Evolutionary conservation across 768 basidiomycete species (phyloP).

Genomic region (Lentinula sp.): DNA sequence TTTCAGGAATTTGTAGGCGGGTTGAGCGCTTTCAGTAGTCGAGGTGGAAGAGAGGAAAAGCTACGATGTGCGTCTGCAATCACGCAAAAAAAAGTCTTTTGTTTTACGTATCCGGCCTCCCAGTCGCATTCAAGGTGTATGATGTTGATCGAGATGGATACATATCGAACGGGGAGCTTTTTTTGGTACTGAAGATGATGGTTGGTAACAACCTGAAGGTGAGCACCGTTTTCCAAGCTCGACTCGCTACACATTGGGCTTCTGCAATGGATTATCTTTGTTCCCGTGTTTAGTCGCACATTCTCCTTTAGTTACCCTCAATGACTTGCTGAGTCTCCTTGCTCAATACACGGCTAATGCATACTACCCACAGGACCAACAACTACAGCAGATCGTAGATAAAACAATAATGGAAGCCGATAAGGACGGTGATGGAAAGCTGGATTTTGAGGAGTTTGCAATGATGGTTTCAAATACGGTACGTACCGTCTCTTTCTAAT

Average conservation of each 20-base stretch:
- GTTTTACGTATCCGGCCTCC: constrained; percentile 1
- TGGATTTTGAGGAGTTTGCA: constrained; percentile 96
- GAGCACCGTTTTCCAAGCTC: constrained; percentile 4
- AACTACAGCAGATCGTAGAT: constrained; percentile 98
- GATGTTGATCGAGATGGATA: constrained; percentile 97
- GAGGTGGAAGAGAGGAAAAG: constrained; percentile 96
- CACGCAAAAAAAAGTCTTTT: background rate
- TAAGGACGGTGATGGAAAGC: constrained; percentile 94
- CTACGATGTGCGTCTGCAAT: constrained; percentile 66
- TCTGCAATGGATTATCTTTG: background rate
- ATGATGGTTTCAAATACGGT: constrained; percentile 97
- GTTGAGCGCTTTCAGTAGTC: constrained; percentile 93
- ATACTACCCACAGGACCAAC: constrained; percentile 66
- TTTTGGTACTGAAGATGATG: constrained; percentile 99
- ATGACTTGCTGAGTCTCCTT: background rate
- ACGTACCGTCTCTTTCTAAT: constrained; percentile 17
- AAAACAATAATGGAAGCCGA: constrained; percentile 99
- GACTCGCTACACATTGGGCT: background rate
- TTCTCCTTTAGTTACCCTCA: background rate
- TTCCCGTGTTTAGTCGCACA: too few species aligned
- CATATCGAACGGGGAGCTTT: constrained; percentile 98
- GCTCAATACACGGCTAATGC: background rate
- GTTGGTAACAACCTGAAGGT: constrained; percentile 99
- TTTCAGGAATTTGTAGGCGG: constrained; percentile 99
- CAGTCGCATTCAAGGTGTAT: constrained; percentile 99